phyloP scores from a whole-genome alignment of 1,139 yeast genomes.

The Debaryomyces nepalensis region DNA sequence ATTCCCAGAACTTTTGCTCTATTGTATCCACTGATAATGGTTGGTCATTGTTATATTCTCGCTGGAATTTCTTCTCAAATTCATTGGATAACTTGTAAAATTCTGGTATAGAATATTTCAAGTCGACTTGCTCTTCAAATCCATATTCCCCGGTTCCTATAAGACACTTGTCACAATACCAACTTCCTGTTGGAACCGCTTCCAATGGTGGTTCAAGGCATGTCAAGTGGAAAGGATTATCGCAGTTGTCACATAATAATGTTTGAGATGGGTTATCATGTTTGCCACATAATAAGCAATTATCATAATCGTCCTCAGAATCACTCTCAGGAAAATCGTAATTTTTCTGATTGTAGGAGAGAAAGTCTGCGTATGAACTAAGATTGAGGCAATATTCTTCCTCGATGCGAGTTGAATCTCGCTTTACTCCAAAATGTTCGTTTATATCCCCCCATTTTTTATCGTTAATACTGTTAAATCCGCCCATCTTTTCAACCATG shows the following conservation, averaged over 20 bases:
- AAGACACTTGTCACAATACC: conserved; percentile 85
- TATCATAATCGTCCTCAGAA: conserved; percentile 41
- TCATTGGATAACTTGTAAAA: conserved; percentile 63
- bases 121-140: conserved; percentile 69
- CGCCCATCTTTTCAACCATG: conserved; percentile 41
- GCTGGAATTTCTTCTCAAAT: conserved; percentile 48
- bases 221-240: conserved; percentile 63
- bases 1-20: conserved; percentile 66
- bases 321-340: conserved; percentile 31
- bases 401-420: conserved; percentile 26
- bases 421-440: conserved; percentile 28
- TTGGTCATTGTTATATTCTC: conserved; percentile 30
- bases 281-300: conserved; percentile 59
- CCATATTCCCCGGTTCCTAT: conserved; percentile 90
- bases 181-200: conserved; percentile 57
- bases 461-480: conserved; percentile 25
- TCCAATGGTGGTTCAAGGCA: conserved; percentile 62
- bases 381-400: conserved; percentile 41
- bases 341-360: conserved; percentile 27
- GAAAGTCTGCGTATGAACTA: conserved; percentile 49
- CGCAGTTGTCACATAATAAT: conserved; percentile 75
- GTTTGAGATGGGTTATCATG: conserved; percentile 55
- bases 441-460: conserved; percentile 41
- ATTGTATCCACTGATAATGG: conserved; percentile 46
- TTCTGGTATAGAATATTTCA: conserved; percentile 61